A percentile compares a stretch with the other conserved stretches of the same genome.
phyloP scores from a whole-genome alignment of 75 land plant genomes.

The Pinus taeda region DNA sequence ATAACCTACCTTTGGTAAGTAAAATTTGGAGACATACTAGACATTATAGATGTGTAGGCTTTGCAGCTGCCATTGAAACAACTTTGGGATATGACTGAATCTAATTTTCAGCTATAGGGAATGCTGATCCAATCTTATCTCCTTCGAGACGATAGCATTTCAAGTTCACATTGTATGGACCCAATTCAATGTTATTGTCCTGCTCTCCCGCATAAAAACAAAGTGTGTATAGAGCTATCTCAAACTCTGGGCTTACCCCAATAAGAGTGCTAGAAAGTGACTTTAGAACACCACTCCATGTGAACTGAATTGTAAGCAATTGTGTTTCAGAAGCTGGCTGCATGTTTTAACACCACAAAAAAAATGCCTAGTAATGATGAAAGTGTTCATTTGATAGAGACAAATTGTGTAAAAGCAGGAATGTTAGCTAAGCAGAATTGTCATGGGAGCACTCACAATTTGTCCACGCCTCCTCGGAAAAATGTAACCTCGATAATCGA shows the following conservation, averaged over 20 bases:
- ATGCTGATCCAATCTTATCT: conserved; percentile 79
- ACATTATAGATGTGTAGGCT: too few species aligned
- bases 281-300: conserved; percentile 90
- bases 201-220: conserved; percentile 78
- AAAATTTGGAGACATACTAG: too few species aligned
- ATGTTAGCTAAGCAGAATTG: neutral
- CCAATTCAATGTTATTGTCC: conserved; percentile 74
- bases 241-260: conserved; percentile 98
- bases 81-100: neutral
- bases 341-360: conserved; percentile 18
- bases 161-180: conserved; percentile 86
- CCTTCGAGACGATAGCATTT: conserved; percentile 77
- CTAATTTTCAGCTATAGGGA: conserved; percentile 72
- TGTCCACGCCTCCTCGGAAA: conserved; percentile 76
- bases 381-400: too few species aligned
- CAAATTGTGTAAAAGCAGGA: neutral
- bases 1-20: too few species aligned
- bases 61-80: too few species aligned
- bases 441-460: conserved; percentile 30
- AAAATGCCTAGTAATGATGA: neutral
- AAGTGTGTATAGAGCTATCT: conserved; percentile 87
- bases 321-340: conserved; percentile 96
- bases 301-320: conserved; percentile 82
- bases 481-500: conserved; percentile 93
- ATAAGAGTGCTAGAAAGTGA: conserved; percentile 76